Evolutionary conservation across 163 green algal species (phyloP), one percentile per base, ranked within the genome.

Genomic region (Coccomyxa subellipsoidea): DNA sequence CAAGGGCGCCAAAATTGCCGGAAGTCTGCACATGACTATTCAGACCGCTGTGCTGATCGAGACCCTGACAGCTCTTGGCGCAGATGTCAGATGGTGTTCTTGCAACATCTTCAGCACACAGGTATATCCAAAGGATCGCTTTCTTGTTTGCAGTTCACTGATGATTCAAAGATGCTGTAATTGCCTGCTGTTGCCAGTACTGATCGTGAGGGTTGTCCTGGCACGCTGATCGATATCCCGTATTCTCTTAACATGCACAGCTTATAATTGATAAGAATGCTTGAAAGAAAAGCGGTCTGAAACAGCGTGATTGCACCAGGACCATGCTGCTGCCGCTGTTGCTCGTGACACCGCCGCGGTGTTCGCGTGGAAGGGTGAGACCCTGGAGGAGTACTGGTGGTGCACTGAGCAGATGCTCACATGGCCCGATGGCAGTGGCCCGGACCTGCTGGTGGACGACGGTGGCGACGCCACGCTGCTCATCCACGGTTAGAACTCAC

Each of bases 361-460:
- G 29, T 99, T 99, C 78, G 97, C 97, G 85, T 99, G 97, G 97
- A 97, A 98, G 92, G 97, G 97, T 72, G 97, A 99, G 96, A 99
- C 97, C 27, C 92, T 99, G 86, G 94, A 98, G 93, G 97, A 99
- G 94, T 99, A 99, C 95, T 99, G 96, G 97, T 99, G 97, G 97
- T 99, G 97, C 95, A 99, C 97, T 6, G 93, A 98, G 91, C 91
- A 96, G 87, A 86, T 85, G 76, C 92, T 99, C 76, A 94, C 91
- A 82, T 99, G 97, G 97, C 89, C 90, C 69, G 92, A 93, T 83
- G 90, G 86, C 80, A 90, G 93, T 53, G 95, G 95, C 79, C 85
- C 93, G 77, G 93, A 99, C 89, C 93, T 99, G 82, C 94, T 99
- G 77, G 95, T 99, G 0, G 97, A 99, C 85, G 97, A 99, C 82